Conservation (phyloP, 257 asterid genomes). For the Nicotiana tabacum region DNA sequence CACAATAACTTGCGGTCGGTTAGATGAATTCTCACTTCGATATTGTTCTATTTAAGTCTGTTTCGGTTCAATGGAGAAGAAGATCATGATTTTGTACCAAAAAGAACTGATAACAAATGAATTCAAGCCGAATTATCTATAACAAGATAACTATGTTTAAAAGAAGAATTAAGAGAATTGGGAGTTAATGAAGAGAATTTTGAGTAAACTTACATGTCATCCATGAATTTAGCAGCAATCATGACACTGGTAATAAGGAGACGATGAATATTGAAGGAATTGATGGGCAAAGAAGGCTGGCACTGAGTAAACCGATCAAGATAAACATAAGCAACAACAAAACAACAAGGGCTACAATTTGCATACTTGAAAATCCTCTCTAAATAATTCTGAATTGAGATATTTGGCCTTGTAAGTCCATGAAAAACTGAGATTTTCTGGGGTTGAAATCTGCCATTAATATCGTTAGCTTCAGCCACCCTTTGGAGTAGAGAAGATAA, state of each 20-base stretch:
- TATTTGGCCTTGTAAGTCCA: constrained; percentile 69
- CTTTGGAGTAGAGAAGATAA: constrained; percentile 76
- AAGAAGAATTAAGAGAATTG: background rate
- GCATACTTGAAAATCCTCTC: constrained; percentile 88
- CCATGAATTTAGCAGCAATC: constrained; percentile 98
- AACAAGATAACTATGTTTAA: background rate
- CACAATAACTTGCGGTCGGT: background rate
- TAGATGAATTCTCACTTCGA: background rate
- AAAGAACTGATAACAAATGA: background rate
- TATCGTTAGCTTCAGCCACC: constrained; percentile 77
- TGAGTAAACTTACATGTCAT: constrained; percentile 55
- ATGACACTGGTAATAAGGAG: constrained; percentile 89
- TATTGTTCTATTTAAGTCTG: background rate
- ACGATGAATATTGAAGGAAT: constrained; percentile 80
- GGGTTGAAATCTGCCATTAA: constrained; percentile 24
- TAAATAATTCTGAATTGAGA: constrained; percentile 67
- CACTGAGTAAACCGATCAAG: constrained; percentile 82
- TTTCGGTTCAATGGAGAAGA: background rate
- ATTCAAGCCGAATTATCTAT: background rate
- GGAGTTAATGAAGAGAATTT: background rate
- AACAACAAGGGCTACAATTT: constrained; percentile 89
- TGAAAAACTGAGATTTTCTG: constrained; percentile 78
- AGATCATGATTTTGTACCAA: background rate
- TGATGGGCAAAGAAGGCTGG: constrained; percentile 65
- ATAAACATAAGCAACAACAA: constrained; percentile 80